Conservation (phyloP, 108 stramenopile genomes). For the Skeletonema potamos region DNA sequence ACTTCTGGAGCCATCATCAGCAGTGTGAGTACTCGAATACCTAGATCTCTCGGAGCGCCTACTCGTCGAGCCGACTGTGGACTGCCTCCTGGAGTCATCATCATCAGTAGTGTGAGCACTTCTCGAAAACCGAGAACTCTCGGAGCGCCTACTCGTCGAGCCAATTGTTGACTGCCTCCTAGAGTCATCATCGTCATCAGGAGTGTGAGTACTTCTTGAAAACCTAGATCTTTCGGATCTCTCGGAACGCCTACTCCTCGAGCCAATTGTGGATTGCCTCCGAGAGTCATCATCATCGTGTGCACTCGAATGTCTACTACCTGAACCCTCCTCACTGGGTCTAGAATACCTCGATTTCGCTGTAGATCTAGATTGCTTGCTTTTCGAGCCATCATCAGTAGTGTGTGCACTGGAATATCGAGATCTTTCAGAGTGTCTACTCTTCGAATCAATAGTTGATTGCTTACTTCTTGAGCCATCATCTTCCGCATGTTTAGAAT, state of each 20-base stretch:
- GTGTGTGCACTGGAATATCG: background rate
- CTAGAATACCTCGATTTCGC: background rate
- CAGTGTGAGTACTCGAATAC: background rate
- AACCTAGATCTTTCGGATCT: no score
- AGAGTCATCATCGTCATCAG: no score
- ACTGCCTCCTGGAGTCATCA: background rate
- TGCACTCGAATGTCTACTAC: background rate
- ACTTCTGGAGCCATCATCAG: background rate
- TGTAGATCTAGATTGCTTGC: background rate
- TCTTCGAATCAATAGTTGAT: background rate
- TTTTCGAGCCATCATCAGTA: background rate
- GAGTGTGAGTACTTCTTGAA: no score
- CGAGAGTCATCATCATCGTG: background rate
- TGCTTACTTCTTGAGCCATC: background rate
- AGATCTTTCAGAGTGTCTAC: background rate
- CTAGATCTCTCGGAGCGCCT: background rate
- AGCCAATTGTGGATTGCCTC: no score
- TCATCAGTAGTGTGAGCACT: no score
- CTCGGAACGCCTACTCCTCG: no score
- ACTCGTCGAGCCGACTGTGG: background rate
- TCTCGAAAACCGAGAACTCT: background rate
- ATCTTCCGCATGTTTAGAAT: background rate
- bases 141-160: background rate
- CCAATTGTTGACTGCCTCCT: background rate
- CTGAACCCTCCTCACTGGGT: background rate